Conservation (phyloP, 225 moss, liverwort and hornwort genomes). For the Antitrichia curtipendula region DNA sequence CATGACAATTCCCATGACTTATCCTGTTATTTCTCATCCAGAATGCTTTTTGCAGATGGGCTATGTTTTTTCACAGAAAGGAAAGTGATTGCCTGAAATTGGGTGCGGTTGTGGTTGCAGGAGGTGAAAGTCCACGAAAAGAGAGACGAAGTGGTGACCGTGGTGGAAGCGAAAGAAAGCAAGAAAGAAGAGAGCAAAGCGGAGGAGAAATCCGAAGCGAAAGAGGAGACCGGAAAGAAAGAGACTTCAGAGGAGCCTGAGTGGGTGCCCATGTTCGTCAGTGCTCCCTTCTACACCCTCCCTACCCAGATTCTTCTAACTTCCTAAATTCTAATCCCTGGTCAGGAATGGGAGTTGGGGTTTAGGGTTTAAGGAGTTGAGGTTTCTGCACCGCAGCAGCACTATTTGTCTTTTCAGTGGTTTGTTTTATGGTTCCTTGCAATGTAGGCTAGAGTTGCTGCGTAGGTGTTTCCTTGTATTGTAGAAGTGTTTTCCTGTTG, state of each 20-base stretch:
- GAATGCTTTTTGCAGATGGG: background rate
- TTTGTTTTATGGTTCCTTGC: background rate
- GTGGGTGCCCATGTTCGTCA: constrained; percentile 31
- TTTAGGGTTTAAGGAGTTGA: background rate
- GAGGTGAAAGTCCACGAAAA: constrained; percentile 23
- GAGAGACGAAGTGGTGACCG: constrained; percentile 3
- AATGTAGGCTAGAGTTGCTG: background rate
- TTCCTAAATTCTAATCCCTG: background rate
- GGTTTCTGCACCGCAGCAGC: background rate
- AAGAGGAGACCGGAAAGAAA: background rate
- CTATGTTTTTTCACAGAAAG: background rate
- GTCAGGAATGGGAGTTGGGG: background rate
- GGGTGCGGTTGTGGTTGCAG: background rate
- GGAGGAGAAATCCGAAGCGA: constrained; percentile 2
- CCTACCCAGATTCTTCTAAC: background rate
- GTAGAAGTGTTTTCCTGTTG: background rate
- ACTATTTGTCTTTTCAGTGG: background rate
- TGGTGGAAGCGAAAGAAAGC: background rate
- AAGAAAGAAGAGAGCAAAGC: constrained; percentile 1
- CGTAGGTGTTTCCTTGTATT: background rate
- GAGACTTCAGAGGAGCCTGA: constrained; percentile 16
- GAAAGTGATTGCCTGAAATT: background rate
- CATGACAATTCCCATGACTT: too few relatives aligned
- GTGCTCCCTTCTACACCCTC: constrained; percentile 37
- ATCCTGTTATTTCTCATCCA: background rate